A percentile compares a stretch with the other conserved stretches of the same genome.
phyloP scores from a whole-genome alignment of 352 stramenopile species.

The Phytopythium boreale region DNA sequence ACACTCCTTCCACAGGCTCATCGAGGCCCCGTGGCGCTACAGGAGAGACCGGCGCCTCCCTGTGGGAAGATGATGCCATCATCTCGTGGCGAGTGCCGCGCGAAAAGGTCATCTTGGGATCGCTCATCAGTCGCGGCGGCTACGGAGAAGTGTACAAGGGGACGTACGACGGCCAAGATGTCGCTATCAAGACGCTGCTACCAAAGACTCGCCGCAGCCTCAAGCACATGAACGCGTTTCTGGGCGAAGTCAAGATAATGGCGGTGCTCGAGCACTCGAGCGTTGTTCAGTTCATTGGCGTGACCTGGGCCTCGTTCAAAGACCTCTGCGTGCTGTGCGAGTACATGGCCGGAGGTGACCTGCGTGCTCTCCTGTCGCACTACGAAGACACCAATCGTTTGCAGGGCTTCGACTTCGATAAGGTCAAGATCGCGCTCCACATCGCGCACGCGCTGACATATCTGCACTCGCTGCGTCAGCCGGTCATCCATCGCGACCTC shows the following conservation, averaged over 20 bases:
- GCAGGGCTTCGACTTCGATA: conserved; percentile 28
- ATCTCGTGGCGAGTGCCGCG: conserved; percentile 16
- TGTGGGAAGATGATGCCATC: conserved; percentile 18
- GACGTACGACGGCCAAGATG: conserved; percentile 9
- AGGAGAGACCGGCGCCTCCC: neutral
- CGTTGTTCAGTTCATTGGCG: conserved; percentile 41
- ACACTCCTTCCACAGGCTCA: neutral
- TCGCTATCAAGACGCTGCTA: conserved; percentile 20
- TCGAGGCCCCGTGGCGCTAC: no score
- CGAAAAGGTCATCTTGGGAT: conserved; percentile 11
- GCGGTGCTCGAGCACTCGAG: conserved; percentile 32
- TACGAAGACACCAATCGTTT: conserved; percentile 10
- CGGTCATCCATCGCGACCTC: conserved; percentile 68
- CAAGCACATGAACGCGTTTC: conserved; percentile 12
- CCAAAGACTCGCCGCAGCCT: conserved; percentile 7
- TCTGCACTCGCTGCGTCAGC: conserved; percentile 26
- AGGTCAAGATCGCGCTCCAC: conserved; percentile 40
- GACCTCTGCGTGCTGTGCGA: conserved; percentile 39
- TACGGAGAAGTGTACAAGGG: no score
- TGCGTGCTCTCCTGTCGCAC: conserved; percentile 21
- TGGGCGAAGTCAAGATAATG: conserved; percentile 23
- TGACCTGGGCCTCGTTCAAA: conserved; percentile 38
- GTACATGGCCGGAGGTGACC: conserved; percentile 38
- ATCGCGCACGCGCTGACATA: conserved; percentile 37
- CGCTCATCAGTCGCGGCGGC: conserved; percentile 20